A percentile compares a stretch with the other conserved stretches of the same genome.
These are phyloP conservation scores for Hypsizygus marmoreus DNA, from an alignment of 768 basidiomycete species.

Conservation along the genomic window DNA sequence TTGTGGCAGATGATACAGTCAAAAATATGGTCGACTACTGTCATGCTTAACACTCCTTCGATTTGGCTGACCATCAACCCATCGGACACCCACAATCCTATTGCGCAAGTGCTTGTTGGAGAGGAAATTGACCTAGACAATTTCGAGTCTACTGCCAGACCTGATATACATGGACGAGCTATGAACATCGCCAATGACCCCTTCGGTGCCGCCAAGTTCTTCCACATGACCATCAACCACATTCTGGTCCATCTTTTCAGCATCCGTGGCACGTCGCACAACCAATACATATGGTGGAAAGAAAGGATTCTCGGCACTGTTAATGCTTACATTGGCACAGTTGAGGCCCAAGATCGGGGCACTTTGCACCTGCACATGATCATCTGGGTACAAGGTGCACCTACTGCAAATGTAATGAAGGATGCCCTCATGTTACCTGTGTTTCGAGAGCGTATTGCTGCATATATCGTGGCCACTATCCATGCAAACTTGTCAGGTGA, in stretches of 20 bases:
- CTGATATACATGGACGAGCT: constrained; percentile 16
- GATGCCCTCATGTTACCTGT: constrained; percentile 20
- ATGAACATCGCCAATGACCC: constrained; percentile 38
- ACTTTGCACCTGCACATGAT: too few species aligned
- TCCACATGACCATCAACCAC: constrained; percentile 31
- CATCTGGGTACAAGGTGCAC: too few species aligned
- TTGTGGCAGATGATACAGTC: constrained; percentile 20
- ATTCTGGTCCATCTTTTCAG: constrained; percentile 36
- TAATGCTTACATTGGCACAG: too few species aligned
- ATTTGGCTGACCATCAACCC: constrained; percentile 50
- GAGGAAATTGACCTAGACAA: constrained; percentile 43
- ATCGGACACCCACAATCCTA: constrained; percentile 40
- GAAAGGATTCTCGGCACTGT: too few species aligned
- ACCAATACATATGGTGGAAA: constrained; percentile 8
- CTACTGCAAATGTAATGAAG: too few species aligned
- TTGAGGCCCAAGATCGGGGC: too few species aligned
- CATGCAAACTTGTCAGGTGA: constrained; percentile 33
- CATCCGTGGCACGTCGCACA: constrained; percentile 17
- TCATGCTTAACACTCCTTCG: constrained; percentile 28
- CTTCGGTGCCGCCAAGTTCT: constrained; percentile 43
- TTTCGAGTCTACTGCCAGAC: constrained; percentile 28
- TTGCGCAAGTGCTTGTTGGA: constrained; percentile 46
- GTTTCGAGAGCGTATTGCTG: constrained; percentile 27
- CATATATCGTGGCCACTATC: constrained; percentile 33
- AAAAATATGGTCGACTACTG: constrained; percentile 38